Evolutionary conservation across 2,329 filamentous ascomycete species (phyloP).

Genomic region (Aspergillus neoniger): DNA sequence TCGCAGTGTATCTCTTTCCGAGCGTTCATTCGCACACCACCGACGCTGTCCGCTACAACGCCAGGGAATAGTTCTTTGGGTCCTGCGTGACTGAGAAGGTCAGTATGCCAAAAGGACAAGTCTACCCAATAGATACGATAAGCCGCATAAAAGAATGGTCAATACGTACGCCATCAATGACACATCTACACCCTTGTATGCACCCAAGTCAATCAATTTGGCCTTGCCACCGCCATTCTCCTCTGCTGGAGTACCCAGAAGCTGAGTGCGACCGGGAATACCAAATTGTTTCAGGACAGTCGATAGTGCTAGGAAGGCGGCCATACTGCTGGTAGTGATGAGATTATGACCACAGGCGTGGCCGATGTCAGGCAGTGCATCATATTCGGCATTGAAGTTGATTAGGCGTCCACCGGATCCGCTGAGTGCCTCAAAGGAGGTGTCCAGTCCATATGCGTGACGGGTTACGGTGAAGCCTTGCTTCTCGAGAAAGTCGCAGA

Average conservation of each 20-base stretch:
- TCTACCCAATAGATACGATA: too few species aligned
- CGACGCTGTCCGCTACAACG: conserved; percentile 26
- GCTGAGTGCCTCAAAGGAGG: conserved; percentile 53
- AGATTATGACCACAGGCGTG: conserved; percentile 47
- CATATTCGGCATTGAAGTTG: conserved; percentile 48
- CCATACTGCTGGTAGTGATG: conserved; percentile 39
- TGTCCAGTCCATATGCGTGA: conserved; percentile 55
- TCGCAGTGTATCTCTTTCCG: conserved; percentile 40
- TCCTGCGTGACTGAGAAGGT: conserved; percentile 26
- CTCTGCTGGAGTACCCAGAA: conserved; percentile 44
- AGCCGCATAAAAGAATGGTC: too few species aligned
- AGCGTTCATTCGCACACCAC: conserved; percentile 35
- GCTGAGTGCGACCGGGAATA: conserved; percentile 40
- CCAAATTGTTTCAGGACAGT: conserved; percentile 45
- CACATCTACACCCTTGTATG: conserved; percentile 43
- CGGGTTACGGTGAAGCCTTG: conserved; percentile 52
- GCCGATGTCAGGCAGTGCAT: conserved; percentile 43
- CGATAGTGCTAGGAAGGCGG: conserved; percentile 50
- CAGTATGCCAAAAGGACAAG: neutral
- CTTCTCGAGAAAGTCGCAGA: conserved; percentile 48
- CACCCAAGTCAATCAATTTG: conserved; percentile 47
- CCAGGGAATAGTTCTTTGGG: conserved; percentile 29
- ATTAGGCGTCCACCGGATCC: conserved; percentile 43
- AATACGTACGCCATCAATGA: conserved; percentile 46
- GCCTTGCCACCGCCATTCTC: conserved; percentile 44